These are phyloP conservation scores for Sesbania bispinosa DNA, from an alignment of 306 rosid genomes.

Conservation along the genomic window DNA sequence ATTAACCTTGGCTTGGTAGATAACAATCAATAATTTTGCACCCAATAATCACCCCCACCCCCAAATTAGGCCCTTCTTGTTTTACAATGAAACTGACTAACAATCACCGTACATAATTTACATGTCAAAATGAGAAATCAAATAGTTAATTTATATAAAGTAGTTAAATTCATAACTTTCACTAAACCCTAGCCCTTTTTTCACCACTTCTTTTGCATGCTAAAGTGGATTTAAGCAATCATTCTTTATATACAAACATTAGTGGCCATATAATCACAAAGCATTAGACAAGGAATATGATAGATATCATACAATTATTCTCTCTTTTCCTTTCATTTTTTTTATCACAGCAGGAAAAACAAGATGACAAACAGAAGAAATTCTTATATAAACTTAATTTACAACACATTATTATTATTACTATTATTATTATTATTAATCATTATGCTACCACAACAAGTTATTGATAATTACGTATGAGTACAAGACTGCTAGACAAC, in stretches of 20 bases:
- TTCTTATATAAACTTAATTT: not conserved
- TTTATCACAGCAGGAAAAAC: not conserved
- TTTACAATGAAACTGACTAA: not conserved
- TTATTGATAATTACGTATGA: conserved; percentile 1
- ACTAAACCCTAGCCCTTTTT: too few relatives aligned
- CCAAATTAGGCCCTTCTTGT: not conserved
- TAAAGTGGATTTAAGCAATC: not conserved
- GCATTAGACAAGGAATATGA: not conserved
- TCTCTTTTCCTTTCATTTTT: not conserved
- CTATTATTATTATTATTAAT: too few relatives aligned
- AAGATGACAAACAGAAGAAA: not conserved
- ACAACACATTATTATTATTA: not conserved
- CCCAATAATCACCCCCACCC: not conserved
- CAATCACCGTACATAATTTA: not conserved
- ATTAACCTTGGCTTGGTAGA: not conserved
- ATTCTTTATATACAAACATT: not conserved
- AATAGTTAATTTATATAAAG: not conserved
- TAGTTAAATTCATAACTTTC: not conserved
- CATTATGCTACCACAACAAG: not conserved
- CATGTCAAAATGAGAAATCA: not conserved
- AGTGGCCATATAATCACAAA: conserved; percentile 17
- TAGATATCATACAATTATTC: not conserved
- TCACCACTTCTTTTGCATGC: not conserved
- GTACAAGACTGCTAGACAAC: not conserved
- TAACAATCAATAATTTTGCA: not conserved